Evolutionary conservation across 176 grass and related monocot genomes (phyloP), one percentile per base, ranked within the genome.

Genomic region (Alopecurus myosuroides): DNA sequence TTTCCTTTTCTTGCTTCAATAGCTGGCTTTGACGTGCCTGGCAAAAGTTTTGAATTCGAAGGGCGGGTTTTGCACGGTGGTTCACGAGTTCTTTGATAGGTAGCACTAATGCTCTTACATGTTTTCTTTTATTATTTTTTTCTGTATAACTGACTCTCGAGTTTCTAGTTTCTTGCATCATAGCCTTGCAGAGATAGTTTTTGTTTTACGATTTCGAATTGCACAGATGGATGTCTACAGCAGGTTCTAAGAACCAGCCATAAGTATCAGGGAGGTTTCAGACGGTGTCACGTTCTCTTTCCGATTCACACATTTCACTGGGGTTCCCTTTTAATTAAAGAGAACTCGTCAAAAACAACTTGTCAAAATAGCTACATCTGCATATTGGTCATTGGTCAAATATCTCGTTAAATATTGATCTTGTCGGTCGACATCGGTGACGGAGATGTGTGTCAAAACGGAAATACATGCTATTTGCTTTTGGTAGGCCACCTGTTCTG

Each of bases 11-110:
- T 81, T 73, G 2, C 34, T 46, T 26, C 48, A 37, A 78, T 74
- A 67, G 84, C 64, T 55, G 55, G 26, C 28, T 29, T 73, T 77
- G 62, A 30, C 8, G 5, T 57, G 74, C 46, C 80, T 33, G 44
- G 57, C 46, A 64, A 63, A 78, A 83, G 37, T 86, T 90, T 86
- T 90, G 79, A 76, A 36, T 39, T 19, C 19, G 77, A 64, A 74
- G 5, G 45, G 56, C 2, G 29, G 74, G 67, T n/a, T 83, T 83
- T 39, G 20, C 46, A 39, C 56, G 19, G 88, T 55, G 53, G 44
- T 12, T 44, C 49, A 72, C 1, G 15, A 83, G 79, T 86, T 86
- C 36, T 70, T 82, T 57, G 55, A 30, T 83, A 90, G 56, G 45
- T 56, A 66, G 28, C 75, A 84, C 67, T 80, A 74, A 76, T 87